Base-by-base conservation (phyloP, 1,139 yeast genomes). In the Nakaseomyces nivariensis region DNA sequence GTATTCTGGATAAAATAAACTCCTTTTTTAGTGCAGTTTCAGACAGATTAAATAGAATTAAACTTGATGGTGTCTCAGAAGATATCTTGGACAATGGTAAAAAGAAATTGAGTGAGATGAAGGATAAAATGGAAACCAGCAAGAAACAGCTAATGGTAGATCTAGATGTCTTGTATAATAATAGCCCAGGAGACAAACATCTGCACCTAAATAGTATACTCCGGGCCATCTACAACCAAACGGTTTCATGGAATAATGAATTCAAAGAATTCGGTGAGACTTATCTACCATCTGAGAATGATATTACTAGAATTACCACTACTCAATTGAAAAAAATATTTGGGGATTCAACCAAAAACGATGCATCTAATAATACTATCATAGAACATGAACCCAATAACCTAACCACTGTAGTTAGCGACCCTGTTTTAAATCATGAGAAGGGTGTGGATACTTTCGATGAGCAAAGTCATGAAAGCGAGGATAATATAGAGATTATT, bases 271-370 rank as follows among this genome's bases (percentile, higher is more conserved):
- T 92, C 68, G 97, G 87, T 55, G 76, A 76, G 49, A 75, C 74
- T 31, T 92, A 77, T 61, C 76, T 92, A 53, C 97, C 97, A 0
- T 82, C 95, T 13, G 98, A 94, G 66, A 87, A 85, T 61, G 98
- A 94, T 73, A 86, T 94, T 56, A 84, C 96, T 7, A 75, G 89
- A 54, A 85, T 92, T 45, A 90, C 98, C 2, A 87, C 96, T 11
- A 84, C 84, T 57, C 98, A 92, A 62, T 72, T 94, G 61, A 79
- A 82, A 53, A 86, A 82, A 58, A 75, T 89, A 50, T 82, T 92
- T 59, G 67, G 78, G 58, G 88, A 72, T 48, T 67, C 71, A 31
- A 29, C 8, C 25, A 41, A 43, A 33, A 27, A 32, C 17, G 7
- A 8, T 9, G 11, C 27, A 29, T 9, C n/a, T 10, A 9, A 7